Evolutionary conservation across 371 early-diverging fungal species (phyloP), one percentile per base, ranked within the genome.

Genomic region (Circinella minor): DNA sequence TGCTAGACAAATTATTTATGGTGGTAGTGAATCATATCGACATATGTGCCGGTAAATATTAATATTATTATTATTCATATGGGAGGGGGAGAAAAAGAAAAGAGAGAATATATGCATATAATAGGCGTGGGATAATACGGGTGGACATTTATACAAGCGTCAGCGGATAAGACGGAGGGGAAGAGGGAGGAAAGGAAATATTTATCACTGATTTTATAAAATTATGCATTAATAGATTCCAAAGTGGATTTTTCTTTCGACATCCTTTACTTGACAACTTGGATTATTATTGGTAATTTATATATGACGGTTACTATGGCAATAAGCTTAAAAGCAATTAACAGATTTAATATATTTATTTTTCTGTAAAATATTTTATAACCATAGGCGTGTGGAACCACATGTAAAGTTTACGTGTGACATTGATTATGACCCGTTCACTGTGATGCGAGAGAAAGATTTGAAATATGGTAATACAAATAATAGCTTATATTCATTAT

Each of bases 241-340:
- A 88, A 63, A 96, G 96, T 1, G 97, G 98, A 3, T 90, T 93
- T 74, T 95, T 99, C 71, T 96, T 88, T 79, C 75, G 86, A 70
- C 96, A 97, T 74, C 92, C 90, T 34, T 75, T 93, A 11, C 71
- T 96, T 65, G 75, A 85, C 18, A 80, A 89, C 48, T 94, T 90
- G 64, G 94, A 97, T 63, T 98, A 91, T 77, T 99, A 98, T 80
- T 99, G 99, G 99, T 93, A 88, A 76, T 88, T 71, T 73, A 78
- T 10, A 5, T 13, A 13, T 15, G 6, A 54, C 6, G 27, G 27
- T n/a, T 70, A 74, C 37, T 94, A 94, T 13, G 74, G 4, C 34
- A 9, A 48, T 18, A 27, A 27, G 27, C 2, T 20, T n/a, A 62
- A 36, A 14, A 46, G 5, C 47, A 27, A 2, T 27, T 27, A 27